Evolutionary conservation across 495 filamentous ascomycete genomes (phyloP), one percentile per base, ranked within the genome.

Genomic region (Cetradonia linearis): DNA sequence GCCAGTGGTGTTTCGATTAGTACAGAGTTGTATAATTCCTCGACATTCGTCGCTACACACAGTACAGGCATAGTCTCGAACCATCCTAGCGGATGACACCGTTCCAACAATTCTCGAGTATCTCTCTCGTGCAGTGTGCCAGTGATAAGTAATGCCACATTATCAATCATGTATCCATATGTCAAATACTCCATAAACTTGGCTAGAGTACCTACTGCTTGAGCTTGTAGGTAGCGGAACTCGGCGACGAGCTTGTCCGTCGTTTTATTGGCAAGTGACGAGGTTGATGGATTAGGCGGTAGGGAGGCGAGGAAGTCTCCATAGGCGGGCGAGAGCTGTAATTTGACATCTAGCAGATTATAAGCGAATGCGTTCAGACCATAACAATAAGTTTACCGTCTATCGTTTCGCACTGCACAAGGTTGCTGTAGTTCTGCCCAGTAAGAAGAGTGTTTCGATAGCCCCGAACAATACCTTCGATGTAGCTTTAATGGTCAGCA

Each of bases 91-190:
- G 93, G 94, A 68, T 99, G 94, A 73, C 94, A 97, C 67, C 93
- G 82, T 66, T 96, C 93, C 55, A 99, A 74, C 64, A 99, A 82
- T 74, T 98, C 94, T 46, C 91, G 82, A 16, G 94, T 98, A 75
- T 99, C 94, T 69, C 93, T 84, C 75, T 97, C 94, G 72, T 97
- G 93, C 23, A 99, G 81, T 23, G 94, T 99, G 63, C 94, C 93
- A 40, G 93, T 99, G 72, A 99, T 99, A 66, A 99, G 83, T 27
- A 99, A 84, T 30, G 93, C 94, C 44, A 99, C 90, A 71, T 99
- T 99, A 74, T 99, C 93, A 73, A 99, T 99, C 93, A 99, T 99
- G 78, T 99, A 99, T 50, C 89, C 91, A 68, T 99, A 97, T 13
- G 92, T 97, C 58, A 99, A 76, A 72, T 95, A 99, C 69, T 96